phyloP scores from a whole-genome alignment of 208 protist species.

The Crithidia sp. region DNA sequence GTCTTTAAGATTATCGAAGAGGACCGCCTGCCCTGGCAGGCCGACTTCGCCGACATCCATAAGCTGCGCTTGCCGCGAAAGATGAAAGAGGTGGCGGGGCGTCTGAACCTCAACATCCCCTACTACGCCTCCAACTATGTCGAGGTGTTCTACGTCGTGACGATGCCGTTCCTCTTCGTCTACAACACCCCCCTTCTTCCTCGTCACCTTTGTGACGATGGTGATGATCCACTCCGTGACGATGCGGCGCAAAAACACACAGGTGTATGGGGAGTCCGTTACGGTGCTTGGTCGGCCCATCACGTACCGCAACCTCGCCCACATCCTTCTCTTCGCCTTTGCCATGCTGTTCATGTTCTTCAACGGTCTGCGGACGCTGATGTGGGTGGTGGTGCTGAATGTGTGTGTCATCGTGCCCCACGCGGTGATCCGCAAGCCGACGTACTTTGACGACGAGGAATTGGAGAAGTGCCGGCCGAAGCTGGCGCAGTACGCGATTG shows the following conservation, averaged over 20 bases:
- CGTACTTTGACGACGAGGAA: conserved; percentile 89
- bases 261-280: conserved; percentile 31
- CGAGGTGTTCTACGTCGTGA: conserved; percentile 61
- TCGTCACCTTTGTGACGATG: conserved; percentile 40
- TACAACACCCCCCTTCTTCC: conserved; percentile 65
- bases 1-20: conserved; percentile 42
- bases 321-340: conserved; percentile 41
- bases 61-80: conserved; percentile 61
- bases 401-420: conserved; percentile 67
- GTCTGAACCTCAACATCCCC: conserved; percentile 85
- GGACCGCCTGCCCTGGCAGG: conserved; percentile 73
- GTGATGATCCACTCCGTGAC: conserved; percentile 51
- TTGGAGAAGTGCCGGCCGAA: conserved; percentile 86
- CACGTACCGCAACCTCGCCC: conserved; percentile 51
- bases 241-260: conserved; percentile 32
- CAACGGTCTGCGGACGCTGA: conserved; percentile 49
- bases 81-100: conserved; percentile 44
- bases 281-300: conserved; percentile 43
- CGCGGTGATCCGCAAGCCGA: conserved; percentile 65
- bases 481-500: conserved; percentile 64
- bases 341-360: conserved; percentile 53
- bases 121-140: conserved; percentile 87
- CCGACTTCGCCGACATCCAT: conserved; percentile 64
- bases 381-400: conserved; percentile 57
- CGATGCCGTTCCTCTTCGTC: conserved; percentile 67